These are phyloP conservation scores for Colletotrichum kahawae DNA, from an alignment of 2,329 filamentous ascomycete genomes.

Conservation along the genomic window DNA sequence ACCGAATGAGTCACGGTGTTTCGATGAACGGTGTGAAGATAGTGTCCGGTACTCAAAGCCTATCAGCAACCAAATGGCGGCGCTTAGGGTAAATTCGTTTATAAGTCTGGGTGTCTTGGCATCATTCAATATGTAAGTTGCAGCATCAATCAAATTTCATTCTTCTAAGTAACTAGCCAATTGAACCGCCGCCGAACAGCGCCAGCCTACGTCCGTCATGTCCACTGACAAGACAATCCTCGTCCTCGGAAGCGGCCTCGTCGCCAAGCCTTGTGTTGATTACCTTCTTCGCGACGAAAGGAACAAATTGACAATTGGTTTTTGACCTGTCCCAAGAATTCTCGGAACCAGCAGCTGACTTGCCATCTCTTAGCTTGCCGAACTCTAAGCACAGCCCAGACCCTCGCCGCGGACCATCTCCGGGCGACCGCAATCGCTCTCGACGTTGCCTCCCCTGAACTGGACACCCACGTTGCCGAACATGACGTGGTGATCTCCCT, in stretches of 20 bases:
- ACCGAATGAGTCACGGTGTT: neutral
- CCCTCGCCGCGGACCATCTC: neutral
- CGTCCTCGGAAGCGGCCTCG: constrained; percentile 23
- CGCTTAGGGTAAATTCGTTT: neutral
- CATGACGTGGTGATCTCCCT: constrained; percentile 29
- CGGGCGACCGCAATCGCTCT: constrained; percentile 15
- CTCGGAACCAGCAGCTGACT: neutral
- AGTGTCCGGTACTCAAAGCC: neutral
- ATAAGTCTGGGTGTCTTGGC: neutral
- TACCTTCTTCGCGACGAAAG: constrained; percentile 16
- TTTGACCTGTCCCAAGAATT: neutral
- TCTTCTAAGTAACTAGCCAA: neutral
- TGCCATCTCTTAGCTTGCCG: constrained; percentile 13
- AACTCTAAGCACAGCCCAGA: constrained; percentile 6
- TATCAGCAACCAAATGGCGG: neutral
- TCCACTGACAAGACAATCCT: constrained; percentile 18
- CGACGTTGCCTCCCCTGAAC: constrained; percentile 21
- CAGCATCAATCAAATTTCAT: neutral
- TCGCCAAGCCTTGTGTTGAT: constrained; percentile 24
- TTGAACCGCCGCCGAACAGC: neutral
- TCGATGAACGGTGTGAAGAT: neutral
- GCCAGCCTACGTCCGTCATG: neutral
- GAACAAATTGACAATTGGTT: constrained; percentile 23
- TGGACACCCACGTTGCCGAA: constrained; percentile 18
- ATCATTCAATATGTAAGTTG: neutral